Evolutionary conservation across 352 stramenopile genomes (phyloP), one percentile per base, ranked within the genome.

Genomic region (Globisporangium parvum): DNA sequence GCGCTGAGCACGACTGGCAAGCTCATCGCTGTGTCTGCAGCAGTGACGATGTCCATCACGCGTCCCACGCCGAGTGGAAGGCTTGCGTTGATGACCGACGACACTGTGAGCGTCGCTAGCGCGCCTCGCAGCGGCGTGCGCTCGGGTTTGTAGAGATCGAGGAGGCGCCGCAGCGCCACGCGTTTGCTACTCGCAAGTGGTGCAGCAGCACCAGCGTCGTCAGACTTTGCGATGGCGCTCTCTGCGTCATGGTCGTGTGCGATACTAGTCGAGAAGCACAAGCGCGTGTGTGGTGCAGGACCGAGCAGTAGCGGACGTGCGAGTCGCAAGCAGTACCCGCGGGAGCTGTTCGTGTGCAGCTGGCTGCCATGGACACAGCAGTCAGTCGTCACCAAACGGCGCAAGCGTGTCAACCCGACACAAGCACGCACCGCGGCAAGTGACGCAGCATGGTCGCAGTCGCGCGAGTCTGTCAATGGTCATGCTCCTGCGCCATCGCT

Each of bases 1-100:
- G 77, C 73, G 11, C 74, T 71, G 40, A 83, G 66, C 15, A 87
- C 78, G 0, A 62, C 70, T 3, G 80, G 67, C 17, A 92, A 59
- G 0, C 76, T 73, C 28, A 73, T 55, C 0, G 65, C 63, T 20
- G 66, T 65, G 53, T 80, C 66, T 11, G 69, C 63, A 0, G 74
- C 65, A 12, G 71, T 78, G 51, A 92, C 74, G 6, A 82, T 73
- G 46, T 94, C 85, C 53, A 94, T 92, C 51, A 92, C 77, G 53
- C 79, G 78, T 20, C 82, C 85, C 71, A 94, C 92, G 56, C 82
- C 85, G 46, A 87, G 87, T 12, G 85, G 85, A 17, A 92, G 69
- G 53, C 67, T 80, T 78, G 92, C 89, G 24, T 77, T 84, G 45
- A 92, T 85, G 35, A 69, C 71, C 1, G 80, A 91, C 1, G 82